Conservation (phyloP, 345 rosid species). For the Euclidium syriacum region DNA sequence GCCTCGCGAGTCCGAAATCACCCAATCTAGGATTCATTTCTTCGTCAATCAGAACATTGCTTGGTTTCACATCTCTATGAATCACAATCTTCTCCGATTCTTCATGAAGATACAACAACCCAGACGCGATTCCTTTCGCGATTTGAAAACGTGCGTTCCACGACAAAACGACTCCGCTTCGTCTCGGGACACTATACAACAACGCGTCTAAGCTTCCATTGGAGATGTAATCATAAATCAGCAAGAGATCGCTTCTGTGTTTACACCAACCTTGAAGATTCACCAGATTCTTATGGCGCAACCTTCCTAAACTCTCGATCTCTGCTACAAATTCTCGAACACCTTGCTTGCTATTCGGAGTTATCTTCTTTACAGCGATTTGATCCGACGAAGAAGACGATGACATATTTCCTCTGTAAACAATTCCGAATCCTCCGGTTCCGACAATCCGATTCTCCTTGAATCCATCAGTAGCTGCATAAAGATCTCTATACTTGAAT, state of each 20-base stretch:
- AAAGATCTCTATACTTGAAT: conserved; percentile 38
- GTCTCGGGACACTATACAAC: conserved; percentile 9
- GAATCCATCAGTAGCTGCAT: conserved; percentile 39
- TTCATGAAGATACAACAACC: conserved; percentile 47
- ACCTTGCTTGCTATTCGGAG: conserved; percentile 36
- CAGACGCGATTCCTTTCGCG: conserved; percentile 39
- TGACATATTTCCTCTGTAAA: conserved; percentile 36
- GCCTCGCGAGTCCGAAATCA: conserved; percentile 50
- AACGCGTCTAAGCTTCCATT: conserved; percentile 40
- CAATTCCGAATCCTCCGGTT: conserved; percentile 42
- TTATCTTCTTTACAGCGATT: conserved; percentile 45
- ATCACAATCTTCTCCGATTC: conserved; percentile 45
- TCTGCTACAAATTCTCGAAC: conserved; percentile 44
- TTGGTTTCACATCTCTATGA: conserved; percentile 9
- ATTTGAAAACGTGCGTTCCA: conserved; percentile 43
- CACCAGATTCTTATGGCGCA: conserved; percentile 43
- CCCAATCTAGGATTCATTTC: conserved; percentile 39
- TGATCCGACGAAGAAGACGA: not conserved
- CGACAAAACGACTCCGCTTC: conserved; percentile 10
- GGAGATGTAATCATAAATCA: conserved; percentile 43
- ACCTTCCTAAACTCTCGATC: conserved; percentile 44
- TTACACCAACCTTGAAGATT: conserved; percentile 54
- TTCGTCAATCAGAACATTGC: conserved; percentile 1
- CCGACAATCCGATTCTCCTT: conserved; percentile 39
- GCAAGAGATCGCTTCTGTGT: conserved; percentile 36